These are phyloP conservation scores for Prosopis cineraria DNA, from an alignment of 306 rosid genomes.

Conservation along the genomic window DNA sequence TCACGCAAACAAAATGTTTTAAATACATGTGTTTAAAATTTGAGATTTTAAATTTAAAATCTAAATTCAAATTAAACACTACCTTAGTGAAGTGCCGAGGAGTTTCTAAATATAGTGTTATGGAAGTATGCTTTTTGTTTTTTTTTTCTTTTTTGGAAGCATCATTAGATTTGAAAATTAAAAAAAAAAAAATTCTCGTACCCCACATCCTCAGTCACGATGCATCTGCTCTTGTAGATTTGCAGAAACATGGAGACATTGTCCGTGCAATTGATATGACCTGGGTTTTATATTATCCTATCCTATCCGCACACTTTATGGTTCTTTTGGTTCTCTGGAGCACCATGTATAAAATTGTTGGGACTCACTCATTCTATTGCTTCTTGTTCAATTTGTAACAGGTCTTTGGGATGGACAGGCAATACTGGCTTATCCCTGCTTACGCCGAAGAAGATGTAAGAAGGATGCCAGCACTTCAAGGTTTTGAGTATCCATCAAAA, in stretches of 20 bases:
- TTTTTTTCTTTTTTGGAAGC: no score
- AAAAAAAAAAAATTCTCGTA: background rate
- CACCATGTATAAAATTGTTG: background rate
- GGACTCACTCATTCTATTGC: background rate
- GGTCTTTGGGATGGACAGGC: conserved; percentile 92
- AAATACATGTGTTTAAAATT: no score
- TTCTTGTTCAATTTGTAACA: conserved; percentile 22
- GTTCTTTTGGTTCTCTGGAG: background rate
- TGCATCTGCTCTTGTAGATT: background rate
- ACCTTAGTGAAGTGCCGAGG: background rate
- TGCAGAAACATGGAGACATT: background rate
- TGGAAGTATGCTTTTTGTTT: background rate
- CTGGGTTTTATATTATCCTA: background rate
- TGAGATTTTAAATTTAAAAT: no score
- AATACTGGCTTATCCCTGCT: conserved; percentile 91
- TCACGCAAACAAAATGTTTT: no score
- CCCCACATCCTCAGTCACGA: background rate
- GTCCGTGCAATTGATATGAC: background rate
- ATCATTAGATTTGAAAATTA: background rate
- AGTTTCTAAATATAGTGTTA: background rate
- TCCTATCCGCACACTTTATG: background rate
- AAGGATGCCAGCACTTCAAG: conserved; percentile 91
- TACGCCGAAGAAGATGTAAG: conserved; percentile 93
- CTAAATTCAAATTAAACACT: no score
- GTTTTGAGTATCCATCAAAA: conserved; percentile 93